phyloP scores from a whole-genome alignment of 345 rosid genomes.

The Carallia pectinifolia region DNA sequence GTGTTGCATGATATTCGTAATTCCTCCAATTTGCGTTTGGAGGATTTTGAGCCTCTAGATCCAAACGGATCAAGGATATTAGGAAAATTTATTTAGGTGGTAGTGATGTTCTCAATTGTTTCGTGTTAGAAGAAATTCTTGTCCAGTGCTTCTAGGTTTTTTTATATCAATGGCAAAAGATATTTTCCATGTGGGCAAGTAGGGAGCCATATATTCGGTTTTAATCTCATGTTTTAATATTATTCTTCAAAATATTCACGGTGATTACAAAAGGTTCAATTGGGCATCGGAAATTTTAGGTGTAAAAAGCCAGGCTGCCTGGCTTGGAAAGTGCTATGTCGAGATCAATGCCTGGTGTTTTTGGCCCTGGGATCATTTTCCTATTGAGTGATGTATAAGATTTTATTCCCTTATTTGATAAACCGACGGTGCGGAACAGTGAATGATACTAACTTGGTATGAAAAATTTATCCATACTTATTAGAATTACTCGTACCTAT shows the following conservation, averaged over 20 bases:
- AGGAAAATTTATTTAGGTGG: constrained; percentile 67
- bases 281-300: constrained; percentile 16
- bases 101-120: constrained; percentile 41
- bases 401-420: too few relatives aligned
- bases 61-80: constrained; percentile 58
- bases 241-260: constrained; percentile 23
- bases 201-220: constrained; percentile 27
- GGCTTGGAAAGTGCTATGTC: too few relatives aligned
- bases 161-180: constrained; percentile 20
- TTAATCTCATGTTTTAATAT: constrained; percentile 20
- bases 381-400: too few relatives aligned
- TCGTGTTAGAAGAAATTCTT: constrained; percentile 27
- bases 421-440: too few relatives aligned
- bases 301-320: neutral
- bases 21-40: constrained; percentile 56
- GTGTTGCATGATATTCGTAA: constrained; percentile 45
- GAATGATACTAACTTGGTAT: too few relatives aligned
- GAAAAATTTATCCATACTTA: too few relatives aligned
- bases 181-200: constrained; percentile 27
- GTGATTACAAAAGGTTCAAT: constrained; percentile 26
- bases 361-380: too few relatives aligned
- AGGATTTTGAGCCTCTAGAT: constrained; percentile 66
- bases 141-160: constrained; percentile 18
- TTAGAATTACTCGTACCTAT: too few relatives aligned
- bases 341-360: too few relatives aligned